These are phyloP conservation scores for Lecanosticta acicola DNA, from an alignment of 2,329 filamentous ascomycete genomes.

Conservation along the genomic window DNA sequence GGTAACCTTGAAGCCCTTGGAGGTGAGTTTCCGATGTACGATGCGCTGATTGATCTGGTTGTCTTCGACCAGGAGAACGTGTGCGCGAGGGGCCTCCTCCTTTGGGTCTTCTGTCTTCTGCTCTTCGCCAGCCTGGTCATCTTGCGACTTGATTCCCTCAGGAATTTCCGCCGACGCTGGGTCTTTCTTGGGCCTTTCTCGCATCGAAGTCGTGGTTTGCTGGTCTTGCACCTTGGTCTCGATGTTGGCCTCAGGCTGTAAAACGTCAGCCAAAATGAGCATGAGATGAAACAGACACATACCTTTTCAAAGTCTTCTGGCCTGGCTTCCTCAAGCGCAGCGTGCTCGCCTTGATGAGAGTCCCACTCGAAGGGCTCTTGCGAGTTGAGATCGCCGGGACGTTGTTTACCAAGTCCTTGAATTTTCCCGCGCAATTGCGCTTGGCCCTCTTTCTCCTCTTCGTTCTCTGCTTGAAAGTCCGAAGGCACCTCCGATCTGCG, in stretches of 20 bases:
- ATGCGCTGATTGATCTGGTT: slow-evolving; percentile 32
- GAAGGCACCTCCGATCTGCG: slow-evolving; percentile 9
- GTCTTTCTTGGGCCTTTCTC: neutral
- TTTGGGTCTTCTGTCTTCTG: neutral
- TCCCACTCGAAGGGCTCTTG: slow-evolving; percentile 13
- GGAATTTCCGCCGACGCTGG: neutral
- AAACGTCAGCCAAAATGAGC: slow-evolving; percentile 23
- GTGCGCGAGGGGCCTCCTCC: slow-evolving; percentile 3
- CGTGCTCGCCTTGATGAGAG: neutral
- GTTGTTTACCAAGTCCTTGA: slow-evolving; percentile 7
- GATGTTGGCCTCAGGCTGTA: slow-evolving; percentile 14
- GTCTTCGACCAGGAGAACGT: slow-evolving; percentile 27
- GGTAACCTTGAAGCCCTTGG: slow-evolving; percentile 27
- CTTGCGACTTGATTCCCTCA: neutral
- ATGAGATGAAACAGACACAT: too few species aligned
- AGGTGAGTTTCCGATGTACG: slow-evolving; percentile 25
- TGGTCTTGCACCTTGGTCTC: slow-evolving; percentile 6
- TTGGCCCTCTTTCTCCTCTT: slow-evolving; percentile 5
- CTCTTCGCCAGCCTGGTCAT: neutral
- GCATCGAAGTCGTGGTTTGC: neutral
- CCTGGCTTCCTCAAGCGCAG: neutral
- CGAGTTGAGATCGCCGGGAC: slow-evolving; percentile 5
- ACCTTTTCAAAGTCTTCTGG: neutral
- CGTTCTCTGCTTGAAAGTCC: slow-evolving; percentile 1
- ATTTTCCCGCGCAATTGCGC: slow-evolving; percentile 10